These are phyloP conservation scores for Candida tallmaniae DNA, from an alignment of 805 yeast genomes.

Conservation along the genomic window DNA sequence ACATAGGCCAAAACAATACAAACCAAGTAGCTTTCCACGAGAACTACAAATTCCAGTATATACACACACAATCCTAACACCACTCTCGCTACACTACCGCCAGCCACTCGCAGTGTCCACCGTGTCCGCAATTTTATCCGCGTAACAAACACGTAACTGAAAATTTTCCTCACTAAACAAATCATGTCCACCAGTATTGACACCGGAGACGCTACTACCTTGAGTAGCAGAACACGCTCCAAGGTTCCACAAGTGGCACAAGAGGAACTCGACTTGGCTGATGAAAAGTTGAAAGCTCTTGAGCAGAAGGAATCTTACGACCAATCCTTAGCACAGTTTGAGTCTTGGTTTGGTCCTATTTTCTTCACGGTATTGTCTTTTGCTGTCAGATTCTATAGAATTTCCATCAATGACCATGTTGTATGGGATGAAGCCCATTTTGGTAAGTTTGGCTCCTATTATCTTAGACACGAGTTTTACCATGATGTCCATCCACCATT, in stretches of 20 bases:
- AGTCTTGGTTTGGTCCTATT: slow-evolving; percentile 50
- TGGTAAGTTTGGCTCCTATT: slow-evolving; percentile 81
- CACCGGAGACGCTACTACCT: slow-evolving; percentile 2
- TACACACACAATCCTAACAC: no score
- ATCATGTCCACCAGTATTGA: slow-evolving; percentile 7
- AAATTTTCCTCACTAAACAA: slow-evolving; percentile 13
- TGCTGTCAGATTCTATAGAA: slow-evolving; percentile 56
- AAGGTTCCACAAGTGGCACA: slow-evolving; percentile 9
- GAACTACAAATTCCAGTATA: no score
- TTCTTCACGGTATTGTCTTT: slow-evolving; percentile 67
- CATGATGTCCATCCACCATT: slow-evolving; percentile 88
- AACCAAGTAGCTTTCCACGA: no score
- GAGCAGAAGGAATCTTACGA: slow-evolving; percentile 25
- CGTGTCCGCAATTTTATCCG: no score
- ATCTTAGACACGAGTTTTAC: slow-evolving; percentile 72
- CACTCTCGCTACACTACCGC: no score
- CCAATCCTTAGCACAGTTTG: slow-evolving; percentile 24
- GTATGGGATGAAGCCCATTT: slow-evolving; percentile 93
- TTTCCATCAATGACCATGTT: slow-evolving; percentile 54
- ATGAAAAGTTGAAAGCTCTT: slow-evolving; percentile 19
- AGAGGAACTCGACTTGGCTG: slow-evolving; percentile 13
- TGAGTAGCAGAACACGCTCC: slow-evolving; percentile 12
- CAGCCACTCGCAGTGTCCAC: no score
- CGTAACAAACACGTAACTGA: slow-evolving; percentile 14
- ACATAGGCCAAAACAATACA: no score